Evolutionary conservation across 257 asterid genomes (phyloP), one percentile per base, ranked within the genome.

Genomic region (Forsythia viridissima): DNA sequence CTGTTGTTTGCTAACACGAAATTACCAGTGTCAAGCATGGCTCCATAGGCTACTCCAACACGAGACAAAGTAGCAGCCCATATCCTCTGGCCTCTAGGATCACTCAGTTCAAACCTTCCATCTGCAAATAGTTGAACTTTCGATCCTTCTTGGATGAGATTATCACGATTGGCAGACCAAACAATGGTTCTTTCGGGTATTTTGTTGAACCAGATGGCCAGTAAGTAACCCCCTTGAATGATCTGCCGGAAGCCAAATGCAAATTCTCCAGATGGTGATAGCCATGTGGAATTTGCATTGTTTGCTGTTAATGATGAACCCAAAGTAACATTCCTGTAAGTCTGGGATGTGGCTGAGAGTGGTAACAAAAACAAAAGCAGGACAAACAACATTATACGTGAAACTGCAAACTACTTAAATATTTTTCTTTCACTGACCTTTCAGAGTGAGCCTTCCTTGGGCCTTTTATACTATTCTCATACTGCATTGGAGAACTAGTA

Each of bases 101-200:
- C 80, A 66, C 12, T 36, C 24, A 77, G 48, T 36, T 63, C 63
- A 46, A 77, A 68, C 55, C 66, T 69, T 3, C 80, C 80, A 68
- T 77, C 80, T 34, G 48, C 65, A 43, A 38, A 43, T 11, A 77
- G 75, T 20, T 12, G 24, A 34, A 37, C 70, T 39, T 57, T 81
- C 36, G 83, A 74, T 80, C 83, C 83, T 20, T 67, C 12, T 2
- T 44, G 70, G 20, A 44, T 76, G 16, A 40, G 36, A 24, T 67
- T 67, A 40, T 80, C 9, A 11, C 83, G 43, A 24, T 79, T 79
- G 46, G 79, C 76, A 18, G 83, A 80, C 83, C 83, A 80, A 74
- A 80, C n/a, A 4, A 52, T 5, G 3, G 61, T 52, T 52, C 21
- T 18, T 18, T 52, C 61, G 0, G 61, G 61, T 52, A 52, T 52